phyloP scores from a whole-genome alignment of 768 basidiomycete species.

The Psilocybe subaeruginosa region DNA sequence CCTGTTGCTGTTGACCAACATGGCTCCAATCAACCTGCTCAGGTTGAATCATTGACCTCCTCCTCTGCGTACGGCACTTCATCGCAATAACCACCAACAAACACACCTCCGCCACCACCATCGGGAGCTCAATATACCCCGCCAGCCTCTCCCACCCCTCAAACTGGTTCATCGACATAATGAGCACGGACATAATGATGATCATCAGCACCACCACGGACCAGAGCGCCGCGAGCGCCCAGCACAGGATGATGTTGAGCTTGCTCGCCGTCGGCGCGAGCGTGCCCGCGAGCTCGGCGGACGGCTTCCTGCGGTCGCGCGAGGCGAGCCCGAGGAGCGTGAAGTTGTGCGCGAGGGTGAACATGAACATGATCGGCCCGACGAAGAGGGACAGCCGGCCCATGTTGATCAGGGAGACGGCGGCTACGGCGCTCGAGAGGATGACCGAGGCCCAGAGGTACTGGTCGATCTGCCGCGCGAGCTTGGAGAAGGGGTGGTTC shows the following conservation, averaged over 20 bases:
- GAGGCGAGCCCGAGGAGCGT: slow-evolving; percentile 18
- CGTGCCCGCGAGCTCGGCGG: slow-evolving; percentile 15
- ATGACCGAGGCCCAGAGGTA: slow-evolving; percentile 23
- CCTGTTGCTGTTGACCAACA: slow-evolving; percentile 8
- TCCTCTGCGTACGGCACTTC: slow-evolving; percentile 27
- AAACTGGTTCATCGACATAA: slow-evolving; percentile 15
- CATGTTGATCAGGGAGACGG: slow-evolving; percentile 24
- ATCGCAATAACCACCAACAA: slow-evolving; percentile 20
- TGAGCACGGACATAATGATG: slow-evolving; percentile 19
- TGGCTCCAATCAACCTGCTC: slow-evolving; percentile 20
- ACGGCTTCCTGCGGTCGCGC: slow-evolving; percentile 18
- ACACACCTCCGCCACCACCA: slow-evolving; percentile 23
- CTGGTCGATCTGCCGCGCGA: slow-evolving; percentile 22
- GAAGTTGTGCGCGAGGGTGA: slow-evolving; percentile 22
- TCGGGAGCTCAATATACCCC: slow-evolving; percentile 27
- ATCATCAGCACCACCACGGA: slow-evolving; percentile 17
- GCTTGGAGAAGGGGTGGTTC: slow-evolving; percentile 22
- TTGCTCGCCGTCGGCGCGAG: slow-evolving; percentile 23
- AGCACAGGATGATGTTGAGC: slow-evolving; percentile 19
- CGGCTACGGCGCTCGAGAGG: slow-evolving; percentile 17
- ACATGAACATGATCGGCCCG: slow-evolving; percentile 22
- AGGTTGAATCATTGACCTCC: slow-evolving; percentile 20
- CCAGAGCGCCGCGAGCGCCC: slow-evolving; percentile 24
- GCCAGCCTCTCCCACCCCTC: slow-evolving; percentile 26
- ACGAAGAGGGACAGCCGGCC: slow-evolving; percentile 25